A percentile compares a stretch with the other conserved stretches of the same genome.
Conservation (phyloP, 2,329 filamentous ascomycete genomes). For the Fusarium longipes region DNA sequence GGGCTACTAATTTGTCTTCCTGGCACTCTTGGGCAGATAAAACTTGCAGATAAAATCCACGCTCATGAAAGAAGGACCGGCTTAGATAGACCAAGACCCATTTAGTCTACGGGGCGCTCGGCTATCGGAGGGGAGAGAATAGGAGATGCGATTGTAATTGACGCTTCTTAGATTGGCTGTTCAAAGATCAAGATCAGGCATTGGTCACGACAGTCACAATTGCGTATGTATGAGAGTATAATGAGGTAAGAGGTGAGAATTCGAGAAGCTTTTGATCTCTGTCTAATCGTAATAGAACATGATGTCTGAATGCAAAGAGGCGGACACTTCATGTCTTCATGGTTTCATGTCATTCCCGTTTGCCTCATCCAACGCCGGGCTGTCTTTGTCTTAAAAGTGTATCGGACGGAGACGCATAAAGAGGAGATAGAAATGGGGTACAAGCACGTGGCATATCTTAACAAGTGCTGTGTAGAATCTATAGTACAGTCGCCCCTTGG, state of each 20-base stretch:
- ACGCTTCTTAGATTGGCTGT: slow-evolving; percentile 16
- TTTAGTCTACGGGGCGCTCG: slow-evolving; percentile 6
- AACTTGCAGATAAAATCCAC: background rate
- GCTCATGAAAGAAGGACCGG: slow-evolving; percentile 6
- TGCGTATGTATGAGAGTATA: background rate
- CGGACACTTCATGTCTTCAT: slow-evolving; percentile 16
- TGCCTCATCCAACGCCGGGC: slow-evolving; percentile 40
- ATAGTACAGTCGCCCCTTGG: slow-evolving; percentile 54
- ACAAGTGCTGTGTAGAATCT: slow-evolving; percentile 51
- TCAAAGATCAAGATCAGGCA: slow-evolving; percentile 6
- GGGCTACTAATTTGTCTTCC: too few relatives aligned
- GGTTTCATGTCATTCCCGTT: slow-evolving; percentile 26
- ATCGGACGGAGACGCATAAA: slow-evolving; percentile 45
- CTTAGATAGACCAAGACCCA: slow-evolving; percentile 4
- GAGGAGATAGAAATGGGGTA: slow-evolving; percentile 52
- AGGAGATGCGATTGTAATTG: slow-evolving; percentile 21
- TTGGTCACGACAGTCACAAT: slow-evolving; percentile 5
- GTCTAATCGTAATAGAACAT: slow-evolving; percentile 23
- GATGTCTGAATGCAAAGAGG: slow-evolving; percentile 25
- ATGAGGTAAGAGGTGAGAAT: slow-evolving; percentile 3
- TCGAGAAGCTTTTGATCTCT: slow-evolving; percentile 18
- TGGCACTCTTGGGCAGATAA: too few relatives aligned
- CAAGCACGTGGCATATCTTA: slow-evolving; percentile 49
- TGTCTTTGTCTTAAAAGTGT: slow-evolving; percentile 29
- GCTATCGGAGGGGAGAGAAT: slow-evolving; percentile 6